Evolutionary conservation across 2,329 filamentous ascomycete species (phyloP).

Genomic region (Chlorencoelia australis): DNA sequence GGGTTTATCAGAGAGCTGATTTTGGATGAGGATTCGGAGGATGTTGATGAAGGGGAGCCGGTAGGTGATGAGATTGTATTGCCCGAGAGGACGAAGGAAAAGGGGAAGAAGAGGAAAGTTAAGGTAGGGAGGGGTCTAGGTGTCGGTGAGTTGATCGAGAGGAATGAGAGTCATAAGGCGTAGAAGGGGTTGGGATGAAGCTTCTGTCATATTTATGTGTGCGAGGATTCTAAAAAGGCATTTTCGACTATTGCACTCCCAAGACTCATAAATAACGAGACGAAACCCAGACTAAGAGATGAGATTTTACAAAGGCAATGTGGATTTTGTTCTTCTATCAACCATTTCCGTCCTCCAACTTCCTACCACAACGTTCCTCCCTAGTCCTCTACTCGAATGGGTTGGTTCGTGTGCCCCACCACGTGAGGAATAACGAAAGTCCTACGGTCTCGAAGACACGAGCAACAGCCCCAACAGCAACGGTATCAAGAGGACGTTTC

Average conservation of each 20-base stretch:
- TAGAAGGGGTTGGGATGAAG: no score
- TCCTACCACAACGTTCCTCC: no score
- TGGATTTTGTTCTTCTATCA: no score
- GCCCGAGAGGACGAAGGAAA: conserved; percentile 61
- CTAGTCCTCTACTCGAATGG: conserved; percentile 61
- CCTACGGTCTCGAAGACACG: conserved; percentile 91
- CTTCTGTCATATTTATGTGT: no score
- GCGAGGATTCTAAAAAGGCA: no score
- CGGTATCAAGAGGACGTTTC: conserved; percentile 83
- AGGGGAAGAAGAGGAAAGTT: conserved; percentile 64
- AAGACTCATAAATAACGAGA: no score
- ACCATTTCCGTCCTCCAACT: no score
- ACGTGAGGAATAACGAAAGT: conserved; percentile 84
- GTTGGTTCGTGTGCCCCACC: conserved; percentile 94
- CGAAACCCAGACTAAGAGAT: no score
- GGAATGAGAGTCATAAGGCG: conserved; percentile 47
- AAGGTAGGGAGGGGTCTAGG: conserved; percentile 74
- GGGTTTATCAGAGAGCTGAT: conserved; percentile 45
- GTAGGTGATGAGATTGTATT: conserved; percentile 56
- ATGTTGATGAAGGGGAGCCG: conserved; percentile 56
- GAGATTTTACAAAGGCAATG: no score
- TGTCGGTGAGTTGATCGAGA: conserved; percentile 68
- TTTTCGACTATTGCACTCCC: no score
- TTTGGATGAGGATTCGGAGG: conserved; percentile 34
- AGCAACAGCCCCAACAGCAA: conserved; percentile 74